Evolutionary conservation across 192 early-diverging fungal species (phyloP).

Genomic region (Rhizophlyctis rosea): DNA sequence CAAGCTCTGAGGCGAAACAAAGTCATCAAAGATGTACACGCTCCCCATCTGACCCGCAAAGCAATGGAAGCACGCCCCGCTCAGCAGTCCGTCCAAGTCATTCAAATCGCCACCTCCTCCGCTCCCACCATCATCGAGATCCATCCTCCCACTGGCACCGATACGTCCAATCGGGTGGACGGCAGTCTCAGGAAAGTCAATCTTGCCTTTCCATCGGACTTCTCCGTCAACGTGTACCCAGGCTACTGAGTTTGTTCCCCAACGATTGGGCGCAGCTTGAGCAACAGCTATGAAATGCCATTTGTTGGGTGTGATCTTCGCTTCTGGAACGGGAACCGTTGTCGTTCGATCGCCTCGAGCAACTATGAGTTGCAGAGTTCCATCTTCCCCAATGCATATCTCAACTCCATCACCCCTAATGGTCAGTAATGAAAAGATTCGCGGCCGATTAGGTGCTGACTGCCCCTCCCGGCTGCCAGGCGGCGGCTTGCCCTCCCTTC

Average conservation of each 20-base stretch:
- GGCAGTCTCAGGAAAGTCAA: conserved; percentile 33
- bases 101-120: no score
- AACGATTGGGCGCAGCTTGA: conserved; percentile 33
- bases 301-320: background rate
- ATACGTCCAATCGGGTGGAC: conserved; percentile 22
- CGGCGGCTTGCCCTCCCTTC: no score
- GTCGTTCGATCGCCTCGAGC: background rate
- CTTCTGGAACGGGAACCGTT: background rate
- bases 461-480: no score
- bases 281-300: conserved; percentile 41
- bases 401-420: conserved; percentile 26
- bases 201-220: conserved; percentile 23
- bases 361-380: conserved; percentile 8
- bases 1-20: no score
- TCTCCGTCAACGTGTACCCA: conserved; percentile 32
- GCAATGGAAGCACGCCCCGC: conserved; percentile 7
- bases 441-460: no score
- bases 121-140: no score
- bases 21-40: conserved; percentile 39
- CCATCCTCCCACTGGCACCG: no score
- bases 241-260: conserved; percentile 19
- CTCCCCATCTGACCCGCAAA: conserved; percentile 38
- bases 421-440: conserved; percentile 7
- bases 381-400: conserved; percentile 10
- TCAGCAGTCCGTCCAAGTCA: no score